phyloP scores from a whole-genome alignment of 2,329 filamentous ascomycete species.

The Fusarium sterilihyphosum region DNA sequence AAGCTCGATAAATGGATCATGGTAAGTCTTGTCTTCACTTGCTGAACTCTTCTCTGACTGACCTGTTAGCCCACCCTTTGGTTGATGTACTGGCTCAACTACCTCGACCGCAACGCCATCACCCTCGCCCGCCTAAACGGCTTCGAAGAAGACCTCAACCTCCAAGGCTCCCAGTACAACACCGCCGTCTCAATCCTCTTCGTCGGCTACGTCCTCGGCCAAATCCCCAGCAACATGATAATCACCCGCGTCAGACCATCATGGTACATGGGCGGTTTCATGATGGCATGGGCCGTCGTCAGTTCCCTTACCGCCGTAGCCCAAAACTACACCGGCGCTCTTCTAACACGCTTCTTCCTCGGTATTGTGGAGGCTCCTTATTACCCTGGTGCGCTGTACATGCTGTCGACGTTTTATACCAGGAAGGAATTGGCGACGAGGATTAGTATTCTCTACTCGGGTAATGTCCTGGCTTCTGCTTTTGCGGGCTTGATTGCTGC shows the following conservation, averaged over 20 bases:
- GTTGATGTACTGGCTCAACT: slow-evolving; percentile 54
- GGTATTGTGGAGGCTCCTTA: slow-evolving; percentile 55
- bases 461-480: slow-evolving; percentile 49
- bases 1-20: slow-evolving; percentile 36
- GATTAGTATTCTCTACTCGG: slow-evolving; percentile 57
- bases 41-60: not conserved
- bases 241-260: slow-evolving; percentile 55
- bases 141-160: slow-evolving; percentile 61
- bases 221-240: slow-evolving; percentile 55
- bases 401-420: slow-evolving; percentile 65
- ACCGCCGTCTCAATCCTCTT: slow-evolving; percentile 51
- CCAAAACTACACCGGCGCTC: slow-evolving; percentile 53
- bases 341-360: slow-evolving; percentile 54
- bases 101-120: slow-evolving; percentile 64
- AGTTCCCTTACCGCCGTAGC: slow-evolving; percentile 53
- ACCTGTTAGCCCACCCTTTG: slow-evolving; percentile 47
- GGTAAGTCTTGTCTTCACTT: not conserved
- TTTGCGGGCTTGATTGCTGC: slow-evolving; percentile 58
- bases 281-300: slow-evolving; percentile 52
- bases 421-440: slow-evolving; percentile 57
- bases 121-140: slow-evolving; percentile 65
- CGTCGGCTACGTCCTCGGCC: slow-evolving; percentile 48
- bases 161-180: slow-evolving; percentile 52
- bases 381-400: slow-evolving; percentile 49
- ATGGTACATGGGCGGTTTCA: slow-evolving; percentile 54